A percentile compares a stretch with the other conserved stretches of the same genome.
Conservation (phyloP, 257 asterid species). For the Linderniella brevidens region DNA sequence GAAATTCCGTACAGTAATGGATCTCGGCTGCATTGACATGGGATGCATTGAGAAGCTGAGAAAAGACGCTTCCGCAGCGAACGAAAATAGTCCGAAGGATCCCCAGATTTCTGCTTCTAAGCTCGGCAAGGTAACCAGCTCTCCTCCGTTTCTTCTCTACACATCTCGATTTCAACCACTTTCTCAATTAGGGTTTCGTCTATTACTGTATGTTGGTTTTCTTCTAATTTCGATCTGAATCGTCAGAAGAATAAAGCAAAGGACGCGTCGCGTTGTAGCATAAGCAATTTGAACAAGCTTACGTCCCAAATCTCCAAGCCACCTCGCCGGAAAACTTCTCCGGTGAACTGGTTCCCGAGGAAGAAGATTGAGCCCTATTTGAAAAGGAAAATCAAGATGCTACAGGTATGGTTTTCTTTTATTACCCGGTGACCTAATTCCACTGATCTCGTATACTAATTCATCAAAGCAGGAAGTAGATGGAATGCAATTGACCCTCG, state of each 20-base stretch:
- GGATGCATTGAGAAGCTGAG: slow-evolving; percentile 52
- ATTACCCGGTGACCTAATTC: too few species aligned
- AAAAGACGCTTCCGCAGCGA: slow-evolving; percentile 18
- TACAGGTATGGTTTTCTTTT: slow-evolving; percentile 42
- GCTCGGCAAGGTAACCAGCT: slow-evolving; percentile 41
- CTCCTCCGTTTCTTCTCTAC: neutral
- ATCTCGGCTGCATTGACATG: slow-evolving; percentile 79
- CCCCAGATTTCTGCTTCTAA: slow-evolving; percentile 37
- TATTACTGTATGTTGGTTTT: too few species aligned
- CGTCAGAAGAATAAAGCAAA: slow-evolving; percentile 40
- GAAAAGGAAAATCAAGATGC: slow-evolving; percentile 77
- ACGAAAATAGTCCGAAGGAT: slow-evolving; percentile 27
- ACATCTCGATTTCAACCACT: too few species aligned
- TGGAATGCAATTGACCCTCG: slow-evolving; percentile 88
- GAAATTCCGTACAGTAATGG: slow-evolving; percentile 23
- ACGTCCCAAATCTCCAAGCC: slow-evolving; percentile 85
- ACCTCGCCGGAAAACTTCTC: slow-evolving; percentile 60
- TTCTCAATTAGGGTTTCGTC: too few species aligned
- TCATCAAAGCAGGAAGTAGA: slow-evolving; percentile 48
- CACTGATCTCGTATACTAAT: too few species aligned
- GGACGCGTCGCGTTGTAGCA: slow-evolving; percentile 41
- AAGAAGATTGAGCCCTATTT: slow-evolving; percentile 80
- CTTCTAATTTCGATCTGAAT: neutral
- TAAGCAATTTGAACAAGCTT: slow-evolving; percentile 43
- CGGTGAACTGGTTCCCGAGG: slow-evolving; percentile 89